A percentile compares a stretch with the other conserved stretches of the same genome.
Evolutionary conservation across 768 basidiomycete species (phyloP).

Genomic region (Hygrocybe coccinea): DNA sequence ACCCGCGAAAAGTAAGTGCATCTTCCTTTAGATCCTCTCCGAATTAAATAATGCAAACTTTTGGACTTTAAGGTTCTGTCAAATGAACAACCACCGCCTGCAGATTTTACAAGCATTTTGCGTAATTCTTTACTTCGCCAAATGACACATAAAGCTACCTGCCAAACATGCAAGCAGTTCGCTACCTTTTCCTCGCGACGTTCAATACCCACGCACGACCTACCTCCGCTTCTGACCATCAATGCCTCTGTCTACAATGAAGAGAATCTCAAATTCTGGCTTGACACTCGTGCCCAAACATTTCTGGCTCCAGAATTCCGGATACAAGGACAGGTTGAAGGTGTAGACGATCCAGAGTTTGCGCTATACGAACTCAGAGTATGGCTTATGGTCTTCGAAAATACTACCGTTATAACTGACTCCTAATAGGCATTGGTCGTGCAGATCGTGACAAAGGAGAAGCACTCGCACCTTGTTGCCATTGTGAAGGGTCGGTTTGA

Average conservation of each 20-base stretch:
- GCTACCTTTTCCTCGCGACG: constrained; percentile 67
- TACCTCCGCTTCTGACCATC: constrained; percentile 82
- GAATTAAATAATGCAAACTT: constrained; percentile 1
- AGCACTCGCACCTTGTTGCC: constrained; percentile 79
- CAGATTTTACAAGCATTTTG: constrained; percentile 65
- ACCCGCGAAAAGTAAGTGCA: constrained; percentile 70
- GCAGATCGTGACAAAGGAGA: constrained; percentile 68
- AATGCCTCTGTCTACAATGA: constrained; percentile 80
- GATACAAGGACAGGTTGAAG: constrained; percentile 56
- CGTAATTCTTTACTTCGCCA: constrained; percentile 74
- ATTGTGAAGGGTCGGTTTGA: constrained; percentile 66
- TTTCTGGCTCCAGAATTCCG: constrained; percentile 60
- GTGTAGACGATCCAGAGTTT: constrained; percentile 49
- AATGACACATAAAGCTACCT: constrained; percentile 81
- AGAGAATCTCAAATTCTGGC: constrained; percentile 71
- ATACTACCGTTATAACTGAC: background rate
- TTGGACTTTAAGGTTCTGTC: constrained; percentile 26
- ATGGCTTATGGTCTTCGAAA: constrained; percentile 21
- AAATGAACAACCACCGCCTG: constrained; percentile 35
- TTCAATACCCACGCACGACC: constrained; percentile 53
- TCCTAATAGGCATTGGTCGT: constrained; percentile 66
- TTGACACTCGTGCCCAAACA: constrained; percentile 51
- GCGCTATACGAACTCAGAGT: constrained; percentile 73
- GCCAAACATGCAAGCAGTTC: constrained; percentile 76
- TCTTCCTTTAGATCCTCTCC: background rate